Evolutionary conservation across 139 green algal species (phyloP).

Genomic region (Micromonas commoda): DNA sequence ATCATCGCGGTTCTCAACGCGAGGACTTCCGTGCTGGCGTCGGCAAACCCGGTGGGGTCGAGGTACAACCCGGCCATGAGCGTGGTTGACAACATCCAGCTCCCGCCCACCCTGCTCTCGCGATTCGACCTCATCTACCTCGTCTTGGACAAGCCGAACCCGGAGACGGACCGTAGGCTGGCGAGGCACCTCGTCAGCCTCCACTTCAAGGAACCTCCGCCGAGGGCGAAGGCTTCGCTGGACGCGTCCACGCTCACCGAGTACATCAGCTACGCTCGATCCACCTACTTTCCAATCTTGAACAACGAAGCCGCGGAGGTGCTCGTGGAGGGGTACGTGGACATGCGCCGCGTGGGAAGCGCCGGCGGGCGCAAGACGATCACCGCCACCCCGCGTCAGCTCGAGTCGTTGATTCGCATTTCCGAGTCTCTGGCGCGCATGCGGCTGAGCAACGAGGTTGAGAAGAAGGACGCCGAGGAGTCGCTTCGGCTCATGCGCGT

Average conservation of each 20-base stretch:
- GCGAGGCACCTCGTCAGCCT: conserved; percentile 84
- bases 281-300: conserved; percentile 57
- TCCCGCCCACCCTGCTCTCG: conserved; percentile 89
- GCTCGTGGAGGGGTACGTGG: conserved; percentile 72
- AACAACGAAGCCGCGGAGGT: conserved; percentile 61
- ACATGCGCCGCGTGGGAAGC: conserved; percentile 58
- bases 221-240: conserved; percentile 39
- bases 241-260: conserved; percentile 65
- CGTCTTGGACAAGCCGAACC: conserved; percentile 78
- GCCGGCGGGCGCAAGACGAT: conserved; percentile 47
- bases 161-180: conserved; percentile 71
- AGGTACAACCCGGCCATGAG: conserved; percentile 81
- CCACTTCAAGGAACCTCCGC: conserved; percentile 53
- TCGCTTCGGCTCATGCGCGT: conserved; percentile 59
- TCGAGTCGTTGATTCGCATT: conserved; percentile 85
- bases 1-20: conserved; percentile 97
- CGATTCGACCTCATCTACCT: conserved; percentile 94
- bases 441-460: conserved; percentile 36
- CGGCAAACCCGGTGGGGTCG: conserved; percentile 65
- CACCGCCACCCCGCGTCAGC: conserved; percentile 85
- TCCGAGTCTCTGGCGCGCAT: conserved; percentile 77
- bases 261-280: conserved; percentile 82
- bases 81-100: conserved; percentile 95
- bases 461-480: conserved; percentile 54
- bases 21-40: conserved; percentile 75